Evolutionary conservation across 1,139 yeast species (phyloP), one percentile per base, ranked within the genome.

Genomic region (Scheffersomyces lignicola): DNA sequence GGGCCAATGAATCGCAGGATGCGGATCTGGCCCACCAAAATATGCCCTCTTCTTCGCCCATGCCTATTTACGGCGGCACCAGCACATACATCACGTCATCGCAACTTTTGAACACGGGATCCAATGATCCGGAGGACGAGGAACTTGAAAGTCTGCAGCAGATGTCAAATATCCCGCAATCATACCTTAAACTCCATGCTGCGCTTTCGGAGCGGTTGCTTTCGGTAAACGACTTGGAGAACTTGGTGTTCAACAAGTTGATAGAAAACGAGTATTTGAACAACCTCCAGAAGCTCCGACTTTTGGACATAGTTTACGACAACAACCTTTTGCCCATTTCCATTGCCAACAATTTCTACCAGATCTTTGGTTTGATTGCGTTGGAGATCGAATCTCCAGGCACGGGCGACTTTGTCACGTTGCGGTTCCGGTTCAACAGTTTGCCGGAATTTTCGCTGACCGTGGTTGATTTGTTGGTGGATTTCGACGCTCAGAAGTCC

Each of bases 321-420:
- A 65, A 69, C 38, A 50, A 57, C 38, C 47, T 69, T 35, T 42
- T 61, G 35, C 70, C 71, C 2, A 58, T 66, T 2, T 44, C 60
- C 4, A 44, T 47, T 15, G 51, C 56, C 11, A 45, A 48, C 25
- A 63, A 62, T 36, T 63, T 69, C 35, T 54, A 51, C 34, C 66
- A 64, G 40, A 52, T 62, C 22, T 45, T 68, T 27, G 76, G 75
- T 5, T 55, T 70, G 33, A 48, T 69, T 18, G 64, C 70, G 1
- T 57, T 70, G 41, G 76, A 70, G 44, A 49, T 69, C 16, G 69
- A 64, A 21, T 49, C 52, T 5, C 57, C 69, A 2, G 76, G 75
- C 0, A 41, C 66, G 1, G 76, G 73, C 0, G 75, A 69, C 47
- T 69, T 46, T 41, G 73, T 69, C 6, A 63, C 75, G 7, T 50